Evolutionary conservation across 1,284 basidiomycete species (phyloP), one percentile per base, ranked within the genome.

Genomic region (Ceratobasidium sp.): DNA sequence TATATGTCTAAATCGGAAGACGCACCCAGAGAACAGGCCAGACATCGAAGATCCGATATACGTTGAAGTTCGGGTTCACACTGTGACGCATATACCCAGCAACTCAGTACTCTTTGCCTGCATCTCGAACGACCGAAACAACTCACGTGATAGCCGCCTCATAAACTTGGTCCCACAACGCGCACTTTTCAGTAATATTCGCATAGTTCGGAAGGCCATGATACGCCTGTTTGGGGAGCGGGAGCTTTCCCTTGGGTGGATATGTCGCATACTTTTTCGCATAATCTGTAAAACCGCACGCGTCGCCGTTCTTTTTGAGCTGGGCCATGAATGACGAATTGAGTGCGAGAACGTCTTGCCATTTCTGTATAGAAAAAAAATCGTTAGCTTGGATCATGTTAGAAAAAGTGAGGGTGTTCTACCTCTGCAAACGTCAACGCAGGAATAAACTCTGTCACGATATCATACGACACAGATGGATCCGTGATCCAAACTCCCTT

Each of bases 401-500:
- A 38, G 4, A 38, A 38, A 38, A 4, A 5, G 11, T n/a, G 5
- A 21, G 44, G 21, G 1, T 38, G 38, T 28, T 16, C 30, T 28
- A 62, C 50, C 59, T 73, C 21, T 61, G 72, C 46, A 23, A 76
- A 73, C 16, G 57, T 49, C 28, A 72, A 18, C 21, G 89, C 88
- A 1, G 91, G 89, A 59, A 90, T 89, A 78, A 92, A 82, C 74
- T 85, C 80, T 78, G 89, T 87, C 3, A 91, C 86, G 13, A 90
- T 84, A 72, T 87, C 83, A 82, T 84, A 88, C 1, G 86, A 87
- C 26, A 91, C 77, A 7, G 82, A 82, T 13, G 89, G 90, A 80
- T 92, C 90, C 32, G 84, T 84, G 46, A 92, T 87, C 89, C 89
- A 92, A 46, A 90, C 87, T 5, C 91, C 91, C 77, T 89, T 87